Conservation (phyloP, 805 yeast genomes). For the Kluyveromyces lactis region DNA sequence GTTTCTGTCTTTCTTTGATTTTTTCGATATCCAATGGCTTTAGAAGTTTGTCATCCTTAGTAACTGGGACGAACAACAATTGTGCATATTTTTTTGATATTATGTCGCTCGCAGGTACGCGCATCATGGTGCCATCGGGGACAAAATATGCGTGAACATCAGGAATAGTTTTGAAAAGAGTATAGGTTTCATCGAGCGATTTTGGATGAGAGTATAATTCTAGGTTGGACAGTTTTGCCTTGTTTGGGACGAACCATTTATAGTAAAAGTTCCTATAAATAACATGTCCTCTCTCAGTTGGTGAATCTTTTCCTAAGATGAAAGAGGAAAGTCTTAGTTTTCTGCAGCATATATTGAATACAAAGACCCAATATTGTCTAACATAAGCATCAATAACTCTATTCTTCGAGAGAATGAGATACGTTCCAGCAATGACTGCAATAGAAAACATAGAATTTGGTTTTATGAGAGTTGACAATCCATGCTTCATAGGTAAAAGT, state of each 20-base stretch:
- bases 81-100: conserved; percentile 57
- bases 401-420: conserved; percentile 20
- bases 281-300: conserved; percentile 64
- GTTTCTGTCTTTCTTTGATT: conserved; percentile 28
- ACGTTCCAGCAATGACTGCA: conserved; percentile 9
- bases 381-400: conserved; percentile 30
- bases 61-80: conserved; percentile 72
- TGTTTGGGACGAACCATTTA: conserved; percentile 32
- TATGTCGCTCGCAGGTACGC: conserved; percentile 83
- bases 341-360: conserved; percentile 47
- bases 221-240: conserved; percentile 34
- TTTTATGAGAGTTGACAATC: conserved; percentile 1
- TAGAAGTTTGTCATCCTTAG: conserved; percentile 62
- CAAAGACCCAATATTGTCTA: conserved; percentile 51
- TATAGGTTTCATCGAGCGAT: conserved; percentile 36
- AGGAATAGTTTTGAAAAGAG: conserved; percentile 36
- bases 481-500: conserved; percentile 9
- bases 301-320: conserved; percentile 51
- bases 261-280: conserved; percentile 45
- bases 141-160: conserved; percentile 49
- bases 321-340: conserved; percentile 74
- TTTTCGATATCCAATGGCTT: conserved; percentile 26
- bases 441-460: neutral
- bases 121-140: conserved; percentile 71
- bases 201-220: conserved; percentile 51